These are phyloP conservation scores for Fonsecaea multimorphosa DNA, from an alignment of 2,329 filamentous ascomycete species.

Conservation along the genomic window DNA sequence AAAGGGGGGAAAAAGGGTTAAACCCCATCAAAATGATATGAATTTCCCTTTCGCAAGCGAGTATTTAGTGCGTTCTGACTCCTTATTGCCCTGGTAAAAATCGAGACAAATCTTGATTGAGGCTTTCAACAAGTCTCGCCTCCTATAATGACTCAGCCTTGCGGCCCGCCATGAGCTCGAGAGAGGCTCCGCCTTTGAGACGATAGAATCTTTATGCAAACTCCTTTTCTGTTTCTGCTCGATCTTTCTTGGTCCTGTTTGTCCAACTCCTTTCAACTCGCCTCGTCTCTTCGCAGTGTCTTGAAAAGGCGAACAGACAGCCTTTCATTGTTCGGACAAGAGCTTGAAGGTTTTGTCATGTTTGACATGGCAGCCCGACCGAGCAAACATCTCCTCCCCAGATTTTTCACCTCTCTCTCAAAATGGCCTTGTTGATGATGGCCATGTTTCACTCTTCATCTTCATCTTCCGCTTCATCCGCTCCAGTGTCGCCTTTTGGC, in stretches of 20 bases:
- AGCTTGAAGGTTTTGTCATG: not conserved
- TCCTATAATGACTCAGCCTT: not conserved
- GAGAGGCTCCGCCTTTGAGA: no score
- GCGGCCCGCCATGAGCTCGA: not conserved
- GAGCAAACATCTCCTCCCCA: not conserved
- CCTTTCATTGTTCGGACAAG: not conserved
- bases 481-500: not conserved
- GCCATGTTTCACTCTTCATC: not conserved
- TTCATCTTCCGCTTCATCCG: not conserved
- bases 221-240: no score
- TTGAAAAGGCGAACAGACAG: not conserved
- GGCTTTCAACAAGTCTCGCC: no score
- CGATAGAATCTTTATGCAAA: no score
- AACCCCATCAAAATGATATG: not conserved
- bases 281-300: not conserved
- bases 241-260: no score
- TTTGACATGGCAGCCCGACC: not conserved
- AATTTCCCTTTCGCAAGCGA: not conserved
- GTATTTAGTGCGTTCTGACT: not conserved
- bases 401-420: not conserved
- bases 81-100: not conserved
- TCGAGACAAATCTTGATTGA: no score
- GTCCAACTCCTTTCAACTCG: no score
- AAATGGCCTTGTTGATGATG: not conserved
- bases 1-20: no score